Conservation (phyloP, 2,329 filamentous ascomycete species). For the Alternaria infectoria region DNA sequence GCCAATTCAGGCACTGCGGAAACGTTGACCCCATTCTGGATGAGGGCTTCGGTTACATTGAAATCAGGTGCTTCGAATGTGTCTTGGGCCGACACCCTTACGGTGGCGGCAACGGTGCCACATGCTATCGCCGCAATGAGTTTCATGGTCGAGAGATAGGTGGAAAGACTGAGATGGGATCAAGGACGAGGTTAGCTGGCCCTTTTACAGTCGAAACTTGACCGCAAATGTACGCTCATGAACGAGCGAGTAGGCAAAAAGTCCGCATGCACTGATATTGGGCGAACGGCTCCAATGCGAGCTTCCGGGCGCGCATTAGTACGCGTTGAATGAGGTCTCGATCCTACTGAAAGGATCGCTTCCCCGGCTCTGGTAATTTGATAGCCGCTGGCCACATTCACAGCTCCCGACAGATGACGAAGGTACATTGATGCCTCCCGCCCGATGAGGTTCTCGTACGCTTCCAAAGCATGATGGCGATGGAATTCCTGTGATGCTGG, state of each 20-base stretch:
- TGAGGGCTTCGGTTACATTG: not conserved
- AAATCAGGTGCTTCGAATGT: not conserved
- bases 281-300: not conserved
- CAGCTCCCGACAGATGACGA: not conserved
- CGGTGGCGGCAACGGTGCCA: rapidly evolving
- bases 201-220: rapidly evolving
- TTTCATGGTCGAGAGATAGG: not conserved
- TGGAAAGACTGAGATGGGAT: not conserved
- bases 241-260: not conserved
- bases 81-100: not conserved
- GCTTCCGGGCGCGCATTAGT: not conserved
- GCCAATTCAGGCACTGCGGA: not conserved
- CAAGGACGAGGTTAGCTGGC: not conserved
- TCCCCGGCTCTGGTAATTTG: not conserved
- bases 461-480: not conserved
- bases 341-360: not conserved
- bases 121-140: not conserved
- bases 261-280: not conserved
- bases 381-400: not conserved
- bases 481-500: not conserved
- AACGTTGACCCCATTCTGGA: not conserved
- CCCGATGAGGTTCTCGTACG: not conserved
- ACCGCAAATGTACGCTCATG: not conserved
- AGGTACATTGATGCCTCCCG: not conserved
- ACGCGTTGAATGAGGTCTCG: not conserved